Evolutionary conservation across 495 filamentous ascomycete genomes (phyloP).

Genomic region (Saxophila tyrrhenica): DNA sequence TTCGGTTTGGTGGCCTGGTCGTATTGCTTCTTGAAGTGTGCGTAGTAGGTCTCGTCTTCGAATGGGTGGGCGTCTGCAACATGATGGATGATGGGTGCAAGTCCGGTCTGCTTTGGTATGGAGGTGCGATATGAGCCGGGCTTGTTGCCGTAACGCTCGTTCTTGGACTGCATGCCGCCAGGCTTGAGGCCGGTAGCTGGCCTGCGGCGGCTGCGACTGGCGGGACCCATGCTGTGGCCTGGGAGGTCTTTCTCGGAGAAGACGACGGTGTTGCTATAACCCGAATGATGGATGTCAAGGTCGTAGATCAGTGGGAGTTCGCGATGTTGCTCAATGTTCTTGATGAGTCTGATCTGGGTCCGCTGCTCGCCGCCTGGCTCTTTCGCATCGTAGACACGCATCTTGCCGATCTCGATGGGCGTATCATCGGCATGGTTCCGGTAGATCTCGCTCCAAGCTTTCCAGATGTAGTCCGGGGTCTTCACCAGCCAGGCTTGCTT

Average conservation of each 20-base stretch:
- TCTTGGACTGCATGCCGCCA: slow-evolving; percentile 6
- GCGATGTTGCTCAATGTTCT: slow-evolving; percentile 46
- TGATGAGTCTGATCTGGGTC: slow-evolving; percentile 42
- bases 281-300: slow-evolving; percentile 51
- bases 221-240: slow-evolving; percentile 23
- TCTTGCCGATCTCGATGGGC: slow-evolving; percentile 60
- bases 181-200: background rate
- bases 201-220: background rate
- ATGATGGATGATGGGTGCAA: slow-evolving; percentile 16
- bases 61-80: slow-evolving; percentile 16
- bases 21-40: slow-evolving; percentile 1
- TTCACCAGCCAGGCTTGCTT: slow-evolving; percentile 60
- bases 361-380: slow-evolving; percentile 14
- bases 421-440: slow-evolving; percentile 45
- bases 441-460: slow-evolving; percentile 40
- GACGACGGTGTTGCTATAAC: slow-evolving; percentile 67
- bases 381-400: slow-evolving; percentile 43
- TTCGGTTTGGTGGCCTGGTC: slow-evolving; percentile 3
- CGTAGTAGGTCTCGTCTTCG: slow-evolving; percentile 8
- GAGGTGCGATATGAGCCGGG: slow-evolving; percentile 9
- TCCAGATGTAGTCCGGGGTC: slow-evolving; percentile 67
- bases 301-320: slow-evolving; percentile 73
- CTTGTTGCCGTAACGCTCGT: slow-evolving; percentile 11
- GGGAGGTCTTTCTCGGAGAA: slow-evolving; percentile 88
- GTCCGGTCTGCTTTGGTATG: slow-evolving; percentile 17